Evolutionary conservation across 306 rosid species (phyloP), one percentile per base, ranked within the genome.

Genomic region (Quercus suber): DNA sequence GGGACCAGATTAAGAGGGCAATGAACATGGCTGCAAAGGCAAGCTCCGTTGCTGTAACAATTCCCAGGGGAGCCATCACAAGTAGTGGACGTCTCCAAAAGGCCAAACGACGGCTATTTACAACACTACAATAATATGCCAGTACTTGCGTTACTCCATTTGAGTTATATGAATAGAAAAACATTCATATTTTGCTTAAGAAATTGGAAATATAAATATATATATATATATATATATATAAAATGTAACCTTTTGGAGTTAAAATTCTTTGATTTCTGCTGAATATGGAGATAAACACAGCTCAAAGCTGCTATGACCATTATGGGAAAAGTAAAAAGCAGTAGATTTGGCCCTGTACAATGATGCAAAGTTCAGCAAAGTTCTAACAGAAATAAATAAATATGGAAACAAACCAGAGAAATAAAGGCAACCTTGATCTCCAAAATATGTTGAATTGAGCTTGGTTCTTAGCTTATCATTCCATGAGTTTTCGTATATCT

Each of bases 1-100:
- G 89, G 70, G 97, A 88, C 92, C 96, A 92, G 55, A 86, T 79
- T 82, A 92, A 67, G 64, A 92, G 90, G 11, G 85, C 84, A 30
- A 58, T 59, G 79, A 90, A 90, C 89, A 91, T 88, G 73, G 21
- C 59, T 76, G 60, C 55, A 65, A 90, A 92, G 75, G 60, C 68
- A 63, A 85, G 75, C 90, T 90, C 97, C 77, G 85, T 65, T 18
- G 83, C 27, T 10, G 83, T 87, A 4, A 92, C 81, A 61, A 90
- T 73, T 55, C 95, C 95, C n/a, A 89, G 53, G 12, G 97, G 90
- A 76, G 89, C 80, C 79, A 76, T 89, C 37, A 85, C 87, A 3
- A 82, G 28, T 31, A 74, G 74, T 13, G 97, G 93, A 3, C 90
- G 85, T 80, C 84, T 90, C 80, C 81, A 74, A 25, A 75, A 77